Base-by-base conservation (phyloP, 2,329 filamentous ascomycete genomes). In the Fusarium burgessii region DNA sequence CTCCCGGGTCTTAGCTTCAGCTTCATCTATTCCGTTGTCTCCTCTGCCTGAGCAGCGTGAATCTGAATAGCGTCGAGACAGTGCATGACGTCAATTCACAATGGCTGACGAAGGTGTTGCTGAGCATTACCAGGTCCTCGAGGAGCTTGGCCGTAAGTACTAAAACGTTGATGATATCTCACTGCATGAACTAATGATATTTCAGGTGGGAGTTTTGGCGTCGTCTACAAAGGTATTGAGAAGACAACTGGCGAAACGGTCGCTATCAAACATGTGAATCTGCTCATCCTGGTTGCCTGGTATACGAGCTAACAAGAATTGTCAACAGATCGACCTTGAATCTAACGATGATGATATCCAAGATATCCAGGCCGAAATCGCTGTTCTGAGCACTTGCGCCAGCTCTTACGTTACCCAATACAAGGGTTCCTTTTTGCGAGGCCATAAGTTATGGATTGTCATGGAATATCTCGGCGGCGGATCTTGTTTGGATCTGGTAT, bases 401-500 rank as follows among this genome's bases (percentile, higher is more conserved):
- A 98, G 95, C 79, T 92, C 93, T 50, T 97, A 92, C 81, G 94
- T 99, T 74, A 98, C 96, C 18, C 93, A 97, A 79, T 99, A 99
- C 86, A 97, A 95, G 80, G 93, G 93, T 25, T 98, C 95, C 78
- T 99, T 98, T 80, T 88, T 98, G n/a, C 90, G 93, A 74, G 96
- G 96, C 29, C 93, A 95, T 80, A 99, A 98, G 83, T 85, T 99
- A 85, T 99, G 96, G 96, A 99, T 99, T 78, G 94, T 98, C 63
- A 99, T 99, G 96, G 96, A 99, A 82, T 99, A 92, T 78, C 85
- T 99, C 14, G 96, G 96, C 9, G 96, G 96, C 70, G 96, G 96
- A 42, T 98, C 96, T 20, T 98, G 96, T 80, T 87, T 98, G 72
- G 96, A 99, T 80, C 82, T 99, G 85, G 93, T 97, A 88, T 76